phyloP scores from a whole-genome alignment of 2,329 filamentous ascomycete genomes.

The Fusarium devonianum region DNA sequence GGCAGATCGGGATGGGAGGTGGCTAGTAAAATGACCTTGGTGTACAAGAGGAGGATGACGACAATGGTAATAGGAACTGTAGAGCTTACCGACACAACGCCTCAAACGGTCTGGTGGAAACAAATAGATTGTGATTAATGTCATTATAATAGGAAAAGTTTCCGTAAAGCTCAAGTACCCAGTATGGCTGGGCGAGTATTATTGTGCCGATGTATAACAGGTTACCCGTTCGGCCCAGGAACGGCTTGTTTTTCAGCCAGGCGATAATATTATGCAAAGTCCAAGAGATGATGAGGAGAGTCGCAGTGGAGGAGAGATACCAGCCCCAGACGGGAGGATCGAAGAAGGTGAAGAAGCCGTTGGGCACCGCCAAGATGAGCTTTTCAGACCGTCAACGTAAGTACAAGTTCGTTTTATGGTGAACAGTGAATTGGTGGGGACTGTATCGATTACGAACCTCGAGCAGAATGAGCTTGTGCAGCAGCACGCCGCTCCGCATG shows the following conservation, averaged over 20 bases:
- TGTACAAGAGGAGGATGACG: too few species aligned
- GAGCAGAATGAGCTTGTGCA: constrained; percentile 59
- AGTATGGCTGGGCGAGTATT: constrained; percentile 66
- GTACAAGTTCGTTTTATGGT: too few species aligned
- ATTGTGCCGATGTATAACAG: constrained; percentile 66
- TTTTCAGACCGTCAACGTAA: constrained; percentile 40
- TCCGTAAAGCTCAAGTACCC: constrained; percentile 69
- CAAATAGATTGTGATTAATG: constrained; percentile 59
- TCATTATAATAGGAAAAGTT: constrained; percentile 71
- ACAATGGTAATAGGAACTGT: too few species aligned
- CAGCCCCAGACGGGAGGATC: constrained; percentile 62
- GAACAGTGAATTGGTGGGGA: too few species aligned
- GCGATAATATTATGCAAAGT: constrained; percentile 70
- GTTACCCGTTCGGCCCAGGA: constrained; percentile 59
- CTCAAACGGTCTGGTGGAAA: constrained; percentile 64
- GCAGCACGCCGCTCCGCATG: constrained; percentile 54
- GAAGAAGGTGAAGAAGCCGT: constrained; percentile 67
- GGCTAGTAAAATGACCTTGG: too few species aligned
- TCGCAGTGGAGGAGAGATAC: constrained; percentile 68
- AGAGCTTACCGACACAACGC: constrained; percentile 60
- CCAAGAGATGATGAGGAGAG: constrained; percentile 69
- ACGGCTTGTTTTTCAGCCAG: constrained; percentile 72
- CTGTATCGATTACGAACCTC: constrained; percentile 46
- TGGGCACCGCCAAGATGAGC: constrained; percentile 63
- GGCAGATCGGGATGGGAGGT: too few species aligned